phyloP scores from a whole-genome alignment of 768 basidiomycete species.

The Tylopilus balloui region DNA sequence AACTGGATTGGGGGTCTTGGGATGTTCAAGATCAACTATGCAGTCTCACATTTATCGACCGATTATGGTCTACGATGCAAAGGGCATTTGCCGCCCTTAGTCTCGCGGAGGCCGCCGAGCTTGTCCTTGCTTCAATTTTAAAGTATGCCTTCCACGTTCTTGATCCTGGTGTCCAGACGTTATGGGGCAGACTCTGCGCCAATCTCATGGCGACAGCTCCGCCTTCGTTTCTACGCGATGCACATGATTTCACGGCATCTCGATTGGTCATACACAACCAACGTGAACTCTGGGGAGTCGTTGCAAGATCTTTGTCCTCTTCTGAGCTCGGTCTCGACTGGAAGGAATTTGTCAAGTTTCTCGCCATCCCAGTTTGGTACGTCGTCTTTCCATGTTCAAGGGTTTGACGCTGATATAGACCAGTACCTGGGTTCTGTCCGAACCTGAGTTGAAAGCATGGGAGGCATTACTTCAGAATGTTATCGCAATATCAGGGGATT shows the following conservation, averaged over 20 bases:
- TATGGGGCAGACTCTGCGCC: slow-evolving; percentile 49
- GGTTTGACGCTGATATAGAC: slow-evolving; percentile 1
- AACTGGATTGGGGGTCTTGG: slow-evolving; percentile 23
- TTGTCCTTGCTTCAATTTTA: slow-evolving; percentile 44
- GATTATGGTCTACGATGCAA: slow-evolving; percentile 50
- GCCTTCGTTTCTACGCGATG: slow-evolving; percentile 36
- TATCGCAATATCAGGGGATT: slow-evolving; percentile 18
- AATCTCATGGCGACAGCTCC: slow-evolving; percentile 42
- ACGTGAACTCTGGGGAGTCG: slow-evolving; percentile 46
- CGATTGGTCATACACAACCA: slow-evolving; percentile 16
- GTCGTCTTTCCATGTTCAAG: neutral
- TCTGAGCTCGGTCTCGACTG: slow-evolving; percentile 29
- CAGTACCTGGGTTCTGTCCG: slow-evolving; percentile 46
- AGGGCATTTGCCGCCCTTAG: slow-evolving; percentile 41
- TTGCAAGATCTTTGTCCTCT: slow-evolving; percentile 35
- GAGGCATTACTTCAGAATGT: slow-evolving; percentile 32
- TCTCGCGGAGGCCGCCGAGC: slow-evolving; percentile 43
- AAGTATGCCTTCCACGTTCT: slow-evolving; percentile 39
- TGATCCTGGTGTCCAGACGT: slow-evolving; percentile 34
- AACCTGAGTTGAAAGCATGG: slow-evolving; percentile 43
- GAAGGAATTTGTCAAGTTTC: slow-evolving; percentile 41
- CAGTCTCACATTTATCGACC: slow-evolving; percentile 38
- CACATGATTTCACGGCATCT: slow-evolving; percentile 28
- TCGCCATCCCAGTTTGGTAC: slow-evolving; percentile 49
- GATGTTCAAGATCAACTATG: slow-evolving; percentile 30